Conservation (phyloP, 345 rosid genomes). For the Turnera subulata region DNA sequence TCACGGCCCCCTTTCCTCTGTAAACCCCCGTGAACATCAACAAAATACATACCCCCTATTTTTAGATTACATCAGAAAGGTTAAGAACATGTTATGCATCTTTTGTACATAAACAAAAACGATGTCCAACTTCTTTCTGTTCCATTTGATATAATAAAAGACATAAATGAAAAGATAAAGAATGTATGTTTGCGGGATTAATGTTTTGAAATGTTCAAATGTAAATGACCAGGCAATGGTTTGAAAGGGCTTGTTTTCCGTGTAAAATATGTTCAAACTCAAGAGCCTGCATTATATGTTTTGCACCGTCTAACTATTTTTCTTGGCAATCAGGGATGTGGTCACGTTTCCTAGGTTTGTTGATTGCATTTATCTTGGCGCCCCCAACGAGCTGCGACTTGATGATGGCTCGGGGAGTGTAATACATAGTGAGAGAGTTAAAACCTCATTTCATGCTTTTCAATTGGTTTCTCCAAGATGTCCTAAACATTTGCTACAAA, state of each 20-base stretch:
- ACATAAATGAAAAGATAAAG: too few species aligned
- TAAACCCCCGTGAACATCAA: too few species aligned
- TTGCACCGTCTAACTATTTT: conserved; percentile 23
- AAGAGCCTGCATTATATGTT: not conserved
- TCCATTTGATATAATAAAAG: too few species aligned
- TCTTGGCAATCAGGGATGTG: conserved; percentile 53
- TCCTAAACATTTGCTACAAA: not conserved
- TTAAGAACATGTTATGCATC: conserved; percentile 19
- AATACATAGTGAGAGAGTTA: conserved; percentile 50
- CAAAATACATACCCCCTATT: too few species aligned
- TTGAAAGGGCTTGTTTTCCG: not conserved
- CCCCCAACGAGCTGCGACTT: conserved; percentile 54
- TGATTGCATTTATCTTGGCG: conserved; percentile 76
- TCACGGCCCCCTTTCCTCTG: too few species aligned
- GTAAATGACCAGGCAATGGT: not conserved
- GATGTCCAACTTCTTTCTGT: not conserved
- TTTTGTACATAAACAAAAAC: not conserved
- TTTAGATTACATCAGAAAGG: too few species aligned
- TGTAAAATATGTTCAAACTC: too few species aligned
- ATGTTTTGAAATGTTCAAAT: too few species aligned
- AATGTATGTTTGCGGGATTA: too few species aligned
- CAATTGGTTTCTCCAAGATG: not conserved
- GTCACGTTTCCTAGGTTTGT: conserved; percentile 87
- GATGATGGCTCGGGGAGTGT: conserved; percentile 83
- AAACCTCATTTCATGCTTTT: conserved; percentile 15